These are phyloP conservation scores for Tremellales sp. DNA, from an alignment of 1,284 basidiomycete species.

Conservation along the genomic window DNA sequence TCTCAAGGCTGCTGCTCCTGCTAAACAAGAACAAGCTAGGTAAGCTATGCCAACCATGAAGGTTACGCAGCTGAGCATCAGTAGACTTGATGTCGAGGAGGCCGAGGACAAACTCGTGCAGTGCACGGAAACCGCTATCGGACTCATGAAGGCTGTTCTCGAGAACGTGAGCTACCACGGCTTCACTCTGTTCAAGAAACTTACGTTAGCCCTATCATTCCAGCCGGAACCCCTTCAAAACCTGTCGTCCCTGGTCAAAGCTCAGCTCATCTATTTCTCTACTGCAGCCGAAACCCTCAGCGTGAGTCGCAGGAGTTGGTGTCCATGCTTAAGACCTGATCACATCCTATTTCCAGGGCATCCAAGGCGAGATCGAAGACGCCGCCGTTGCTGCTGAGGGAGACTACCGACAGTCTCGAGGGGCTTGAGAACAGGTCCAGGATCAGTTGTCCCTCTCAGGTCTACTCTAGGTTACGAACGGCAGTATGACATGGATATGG, in stretches of 20 bases:
- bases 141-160: conserved; percentile 94
- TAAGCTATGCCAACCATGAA: conserved; percentile 25
- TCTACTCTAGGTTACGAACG: too few species aligned
- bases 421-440: conserved; percentile 25
- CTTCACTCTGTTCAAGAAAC: neutral
- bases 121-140: conserved; percentile 96
- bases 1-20: conserved; percentile 67
- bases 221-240: conserved; percentile 95
- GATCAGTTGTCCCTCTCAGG: too few species aligned
- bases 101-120: conserved; percentile 94
- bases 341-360: conserved; percentile 39
- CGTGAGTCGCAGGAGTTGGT: conserved; percentile 27
- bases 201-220: neutral
- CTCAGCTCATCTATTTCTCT: conserved; percentile 79
- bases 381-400: conserved; percentile 83
- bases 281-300: conserved; percentile 79
- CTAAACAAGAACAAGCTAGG: conserved; percentile 81
- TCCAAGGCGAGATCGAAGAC: conserved; percentile 87
- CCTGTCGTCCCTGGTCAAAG: conserved; percentile 85
- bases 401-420: conserved; percentile 68
- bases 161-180: conserved; percentile 71
- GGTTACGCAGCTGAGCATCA: conserved; percentile 37
- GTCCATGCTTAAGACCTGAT: conserved; percentile 5
- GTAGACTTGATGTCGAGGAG: conserved; percentile 72
- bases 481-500: too few species aligned